phyloP scores from a whole-genome alignment of 148 eudicot genomes.

The Vaccinium myrtillus region DNA sequence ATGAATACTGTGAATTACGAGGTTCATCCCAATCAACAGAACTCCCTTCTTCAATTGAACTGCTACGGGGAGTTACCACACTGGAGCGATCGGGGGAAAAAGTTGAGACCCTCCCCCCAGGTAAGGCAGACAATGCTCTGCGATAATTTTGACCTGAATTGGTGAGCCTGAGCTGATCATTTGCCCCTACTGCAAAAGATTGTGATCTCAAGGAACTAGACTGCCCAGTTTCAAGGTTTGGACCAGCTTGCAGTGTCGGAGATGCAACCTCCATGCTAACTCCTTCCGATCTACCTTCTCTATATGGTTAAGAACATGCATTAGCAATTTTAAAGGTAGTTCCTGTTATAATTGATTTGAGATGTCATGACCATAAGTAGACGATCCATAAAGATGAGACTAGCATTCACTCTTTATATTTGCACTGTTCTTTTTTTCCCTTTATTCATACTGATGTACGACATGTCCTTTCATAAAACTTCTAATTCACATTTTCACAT shows the following conservation, averaged over 20 bases:
- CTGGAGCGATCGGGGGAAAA: slow-evolving; percentile 15
- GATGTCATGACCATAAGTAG: slow-evolving; percentile 27
- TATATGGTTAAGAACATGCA: slow-evolving; percentile 16
- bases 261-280: slow-evolving; percentile 17
- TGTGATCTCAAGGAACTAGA: slow-evolving; percentile 28
- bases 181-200: slow-evolving; percentile 27
- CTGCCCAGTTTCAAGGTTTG: slow-evolving; percentile 29
- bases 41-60: slow-evolving; percentile 23
- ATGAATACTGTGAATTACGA: slow-evolving; percentile 30
- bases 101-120: slow-evolving; percentile 11
- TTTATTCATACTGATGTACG: not conserved
- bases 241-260: slow-evolving; percentile 24
- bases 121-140: slow-evolving; percentile 27
- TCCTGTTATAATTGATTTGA: slow-evolving; percentile 15
- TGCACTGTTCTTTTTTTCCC: not conserved
- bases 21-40: slow-evolving; percentile 24
- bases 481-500: not conserved
- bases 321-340: not conserved
- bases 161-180: not conserved
- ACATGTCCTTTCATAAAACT: not conserved
- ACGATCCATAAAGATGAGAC: not conserved
- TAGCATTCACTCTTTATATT: not conserved
- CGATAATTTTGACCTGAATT: slow-evolving; percentile 9
- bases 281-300: slow-evolving; percentile 40
- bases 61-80: slow-evolving; percentile 28